Evolutionary conservation across 371 early-diverging fungal genomes (phyloP), one percentile per base, ranked within the genome.

Genomic region (Mortierella sp.): DNA sequence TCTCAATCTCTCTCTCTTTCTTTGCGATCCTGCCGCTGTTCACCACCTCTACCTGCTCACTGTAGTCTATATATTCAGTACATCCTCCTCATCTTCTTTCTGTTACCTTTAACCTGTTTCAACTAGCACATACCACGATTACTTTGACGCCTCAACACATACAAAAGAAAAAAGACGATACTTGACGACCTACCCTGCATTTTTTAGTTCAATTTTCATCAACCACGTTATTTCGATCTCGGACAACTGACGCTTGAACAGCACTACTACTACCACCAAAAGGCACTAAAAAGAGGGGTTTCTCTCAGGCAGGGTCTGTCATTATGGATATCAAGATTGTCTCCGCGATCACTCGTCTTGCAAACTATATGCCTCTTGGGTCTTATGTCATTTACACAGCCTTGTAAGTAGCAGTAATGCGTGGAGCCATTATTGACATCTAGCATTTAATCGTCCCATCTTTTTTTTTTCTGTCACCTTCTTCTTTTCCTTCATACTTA

Each of bases 321-420:
- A 51, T n/a, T 8, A 72, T 78, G 78, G 67, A 78, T 69, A n/a
- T 70, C 64, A 68, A 69, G 64, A 69, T 80, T 51, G 68, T 80
- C 4, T 75, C 81, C 10, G 66, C 81, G 1, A 75, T 80, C 70
- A 80, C 73, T 20, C 75, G 75, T 24, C 70, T 80, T 45, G 72
- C 81, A 26, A 80, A 75, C 62, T 80, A 80, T 51, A 65, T 80
- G 72, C 81, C 81, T 0, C 60, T 80, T 20, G 81, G 81, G 0
- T 80, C 81, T 43, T 80, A 80, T 75, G 81, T 80, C 47, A 75
- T 80, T 57, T 80, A 80, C 66, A 80, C 81, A 4, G 81, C 81
- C 40, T 51, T 80, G 79, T 79, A 79, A 64, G 79, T 51, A 18
- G 47, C 6, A 35, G 35, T 35, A 0, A 35, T 35, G 6, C 35